A percentile compares a stretch with the other conserved stretches of the same genome.
These are phyloP conservation scores for Coemansia sp. DNA, from an alignment of 192 early-diverging fungal species.

Conservation along the genomic window DNA sequence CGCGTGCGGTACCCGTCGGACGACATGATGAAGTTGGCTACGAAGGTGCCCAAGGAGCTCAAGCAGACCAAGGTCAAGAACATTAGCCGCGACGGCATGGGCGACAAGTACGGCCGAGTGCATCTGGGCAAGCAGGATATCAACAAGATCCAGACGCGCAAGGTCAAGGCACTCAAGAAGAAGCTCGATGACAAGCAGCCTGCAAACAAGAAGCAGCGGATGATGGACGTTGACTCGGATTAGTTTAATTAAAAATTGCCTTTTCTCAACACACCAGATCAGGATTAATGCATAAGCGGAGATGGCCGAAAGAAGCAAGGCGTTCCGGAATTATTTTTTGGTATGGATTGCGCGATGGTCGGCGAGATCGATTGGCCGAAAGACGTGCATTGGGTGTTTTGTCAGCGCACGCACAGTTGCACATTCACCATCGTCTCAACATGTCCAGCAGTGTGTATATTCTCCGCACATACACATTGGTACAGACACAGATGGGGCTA, in stretches of 20 bases:
- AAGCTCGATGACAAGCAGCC: slow-evolving; percentile 25
- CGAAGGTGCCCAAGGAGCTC: slow-evolving; percentile 84
- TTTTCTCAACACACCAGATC: no score
- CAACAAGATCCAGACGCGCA: slow-evolving; percentile 90
- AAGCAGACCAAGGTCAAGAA: slow-evolving; percentile 82
- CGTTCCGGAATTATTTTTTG: background rate
- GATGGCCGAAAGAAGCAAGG: no score
- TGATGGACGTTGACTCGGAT: slow-evolving; percentile 13
- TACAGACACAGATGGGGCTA: no score
- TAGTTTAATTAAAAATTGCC: background rate
- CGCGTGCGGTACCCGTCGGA: slow-evolving; percentile 68
- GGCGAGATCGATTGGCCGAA: slow-evolving; percentile 1
- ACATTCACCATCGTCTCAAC: no score
- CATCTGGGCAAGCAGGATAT: slow-evolving; percentile 93
- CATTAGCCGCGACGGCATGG: slow-evolving; percentile 81
- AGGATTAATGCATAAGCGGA: no score
- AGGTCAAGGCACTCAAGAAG: slow-evolving; percentile 96
- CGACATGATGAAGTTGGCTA: slow-evolving; percentile 82
- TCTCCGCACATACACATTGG: no score
- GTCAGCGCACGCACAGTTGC: background rate
- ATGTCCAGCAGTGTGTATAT: no score
- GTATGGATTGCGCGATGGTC: slow-evolving; percentile 1
- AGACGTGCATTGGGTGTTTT: background rate
- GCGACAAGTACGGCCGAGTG: slow-evolving; percentile 87
- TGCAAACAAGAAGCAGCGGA: slow-evolving; percentile 27